A percentile compares a stretch with the other conserved stretches of the same genome.
Evolutionary conservation across 2,329 filamentous ascomycete species (phyloP).

Genomic region (Paecilomyces niveus): DNA sequence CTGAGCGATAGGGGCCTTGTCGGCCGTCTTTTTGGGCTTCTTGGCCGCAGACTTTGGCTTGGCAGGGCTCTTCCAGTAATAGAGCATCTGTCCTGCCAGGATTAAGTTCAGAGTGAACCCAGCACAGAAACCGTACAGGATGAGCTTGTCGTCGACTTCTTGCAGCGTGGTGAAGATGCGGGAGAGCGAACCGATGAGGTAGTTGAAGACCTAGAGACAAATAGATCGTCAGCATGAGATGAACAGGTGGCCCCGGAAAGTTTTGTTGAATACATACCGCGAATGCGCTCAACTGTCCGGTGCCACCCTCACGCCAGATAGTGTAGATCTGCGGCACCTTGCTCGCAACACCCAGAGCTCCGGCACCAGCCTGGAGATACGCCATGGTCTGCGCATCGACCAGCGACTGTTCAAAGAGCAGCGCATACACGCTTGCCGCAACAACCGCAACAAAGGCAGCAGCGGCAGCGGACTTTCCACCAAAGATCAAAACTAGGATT

Average conservation of each 20-base stretch:
- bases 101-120: conserved; percentile 86
- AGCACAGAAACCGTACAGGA: conserved; percentile 88
- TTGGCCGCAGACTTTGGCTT: conserved; percentile 32
- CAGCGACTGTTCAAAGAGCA: conserved; percentile 59
- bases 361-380: conserved; percentile 77
- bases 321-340: conserved; percentile 91
- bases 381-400: conserved; percentile 61
- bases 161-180: conserved; percentile 97
- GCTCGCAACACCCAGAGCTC: conserved; percentile 73
- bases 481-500: conserved; percentile 77
- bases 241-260: too few relatives aligned
- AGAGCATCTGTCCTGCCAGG: conserved; percentile 82
- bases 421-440: conserved; percentile 58
- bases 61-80: conserved; percentile 76
- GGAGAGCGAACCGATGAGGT: conserved; percentile 82
- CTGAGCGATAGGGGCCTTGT: conserved; percentile 24
- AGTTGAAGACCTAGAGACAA: conserved; percentile 80
- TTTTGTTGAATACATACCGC: conserved; percentile 56
- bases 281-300: conserved; percentile 93
- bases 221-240: neutral
- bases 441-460: conserved; percentile 73
- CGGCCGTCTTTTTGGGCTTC: conserved; percentile 13
- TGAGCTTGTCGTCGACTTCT: conserved; percentile 93
- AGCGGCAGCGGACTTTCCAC: conserved; percentile 59
- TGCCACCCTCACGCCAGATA: conserved; percentile 77